A percentile compares a stretch with the other conserved stretches of the same genome.
Evolutionary conservation across 2,329 filamentous ascomycete species (phyloP).

Genomic region (Pyricularia grisea): DNA sequence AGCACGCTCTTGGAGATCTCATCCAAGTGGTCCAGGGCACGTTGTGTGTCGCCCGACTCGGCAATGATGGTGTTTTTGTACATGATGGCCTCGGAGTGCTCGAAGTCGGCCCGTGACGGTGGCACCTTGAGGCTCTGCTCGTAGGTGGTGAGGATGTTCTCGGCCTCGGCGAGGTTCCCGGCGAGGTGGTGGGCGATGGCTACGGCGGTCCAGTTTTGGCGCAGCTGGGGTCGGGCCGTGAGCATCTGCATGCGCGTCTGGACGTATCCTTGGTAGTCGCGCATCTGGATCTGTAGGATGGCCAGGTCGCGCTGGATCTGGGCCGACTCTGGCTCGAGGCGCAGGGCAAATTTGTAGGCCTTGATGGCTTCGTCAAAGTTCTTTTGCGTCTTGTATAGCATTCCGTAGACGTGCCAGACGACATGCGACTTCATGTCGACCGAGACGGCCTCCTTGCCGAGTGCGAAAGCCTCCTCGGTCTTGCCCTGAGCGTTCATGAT

Average conservation of each 20-base stretch:
- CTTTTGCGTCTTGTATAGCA: conserved; percentile 87
- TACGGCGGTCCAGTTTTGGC: conserved; percentile 96
- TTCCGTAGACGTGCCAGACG: conserved; percentile 97
- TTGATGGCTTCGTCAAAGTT: conserved; percentile 99
- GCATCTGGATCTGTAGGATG: conserved; percentile 89
- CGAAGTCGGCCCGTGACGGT: conserved; percentile 69
- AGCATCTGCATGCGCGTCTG: conserved; percentile 84
- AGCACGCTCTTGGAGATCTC: conserved; percentile 66
- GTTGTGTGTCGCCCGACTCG: conserved; percentile 73
- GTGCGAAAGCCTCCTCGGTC: conserved; percentile 83
- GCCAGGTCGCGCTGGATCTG: conserved; percentile 94
- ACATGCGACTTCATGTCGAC: conserved; percentile 99
- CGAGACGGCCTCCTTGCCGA: conserved; percentile 85
- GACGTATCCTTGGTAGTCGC: conserved; percentile 89
- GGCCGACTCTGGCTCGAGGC: conserved; percentile 83
- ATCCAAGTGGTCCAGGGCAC: conserved; percentile 80
- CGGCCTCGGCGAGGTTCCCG: conserved; percentile 78
- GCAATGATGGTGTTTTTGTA: conserved; percentile 96
- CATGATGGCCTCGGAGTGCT: conserved; percentile 86
- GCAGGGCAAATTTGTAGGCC: conserved; percentile 93
- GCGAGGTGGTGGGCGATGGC: conserved; percentile 86
- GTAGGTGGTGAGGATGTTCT: conserved; percentile 84
- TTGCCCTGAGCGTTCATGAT: conserved; percentile 91
- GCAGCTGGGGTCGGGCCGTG: conserved; percentile 66
- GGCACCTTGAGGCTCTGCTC: conserved; percentile 84